phyloP scores from a whole-genome alignment of 305 asterid genomes.

The Stenogyne calaminthoides region DNA sequence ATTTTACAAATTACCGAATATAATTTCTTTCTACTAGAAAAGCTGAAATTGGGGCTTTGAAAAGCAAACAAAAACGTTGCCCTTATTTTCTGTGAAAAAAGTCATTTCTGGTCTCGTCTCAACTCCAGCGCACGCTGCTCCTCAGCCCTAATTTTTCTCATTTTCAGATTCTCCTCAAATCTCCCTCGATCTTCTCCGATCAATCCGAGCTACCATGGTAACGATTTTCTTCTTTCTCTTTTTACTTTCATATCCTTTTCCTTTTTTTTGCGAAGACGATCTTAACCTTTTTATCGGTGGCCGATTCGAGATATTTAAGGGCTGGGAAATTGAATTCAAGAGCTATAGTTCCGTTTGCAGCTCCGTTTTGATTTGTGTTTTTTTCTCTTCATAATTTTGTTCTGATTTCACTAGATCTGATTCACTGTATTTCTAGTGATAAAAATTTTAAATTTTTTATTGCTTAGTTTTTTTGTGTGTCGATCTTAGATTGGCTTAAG shows the following conservation, averaged over 20 bases:
- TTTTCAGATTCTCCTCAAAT: constrained; percentile 6
- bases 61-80: not conserved
- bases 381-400: not conserved
- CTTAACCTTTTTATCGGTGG: not conserved
- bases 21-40: not conserved
- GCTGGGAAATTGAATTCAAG: not conserved
- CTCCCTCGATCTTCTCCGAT: constrained; percentile 46
- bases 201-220: constrained; percentile 45
- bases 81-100: not conserved
- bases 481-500: constrained; percentile 22
- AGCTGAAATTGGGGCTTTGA: not conserved
- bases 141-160: constrained; percentile 39
- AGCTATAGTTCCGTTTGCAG: not conserved
- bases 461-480: not conserved
- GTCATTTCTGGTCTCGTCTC: not conserved
- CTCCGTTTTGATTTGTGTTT: constrained; percentile 4
- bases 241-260: not conserved
- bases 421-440: constrained; percentile 11
- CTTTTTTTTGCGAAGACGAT: not conserved
- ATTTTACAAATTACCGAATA: not conserved
- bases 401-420: constrained; percentile 40
- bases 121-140: not conserved
- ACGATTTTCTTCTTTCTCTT: not conserved
- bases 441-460: constrained; percentile 16
- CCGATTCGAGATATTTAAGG: constrained; percentile 22